Evolutionary conservation across 768 basidiomycete species (phyloP), one percentile per base, ranked within the genome.

Genomic region (Bullera alba): DNA sequence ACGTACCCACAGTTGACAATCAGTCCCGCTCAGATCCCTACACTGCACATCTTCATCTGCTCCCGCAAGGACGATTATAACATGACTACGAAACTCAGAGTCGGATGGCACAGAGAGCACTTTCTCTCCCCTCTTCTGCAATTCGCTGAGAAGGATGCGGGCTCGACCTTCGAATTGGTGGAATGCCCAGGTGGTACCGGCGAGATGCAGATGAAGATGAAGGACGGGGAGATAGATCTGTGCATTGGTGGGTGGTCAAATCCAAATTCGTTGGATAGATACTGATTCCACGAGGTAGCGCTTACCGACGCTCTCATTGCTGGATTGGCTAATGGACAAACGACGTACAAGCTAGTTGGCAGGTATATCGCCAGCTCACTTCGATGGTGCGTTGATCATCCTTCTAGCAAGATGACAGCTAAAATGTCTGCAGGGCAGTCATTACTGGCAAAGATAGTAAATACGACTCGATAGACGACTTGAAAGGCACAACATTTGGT

Each of bases 91-190:
- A 58, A 58, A 25, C 61, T 71, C 26, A 45, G 63, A 50, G 61
- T 72, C 12, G 70, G 66, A n/a, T 72, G 68, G 68, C 70, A 72
- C 49, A 51, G 70, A 3, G 70, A 72, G 39, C 91, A 95, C 71
- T 96, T 96, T 74, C 87, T 86, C 15, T 86, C 87, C 1, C 93
- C 93, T 0, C 77, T 99, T 15, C 80, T 97, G 2, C 91, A 93
- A 67, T 87, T 84, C 63, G 82, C 83, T 1, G 81, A 80, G 21
- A 87, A 93, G 61, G 75, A 78, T 19, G 48, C 48, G 14, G 81
- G 79, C 4, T 75, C 79, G 69, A 85, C 86, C 0, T 89, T 96
- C 69, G 81, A 79, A 4, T 78, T 96, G 5, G 81, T 92, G 15
- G 87, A 89, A 75, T 95, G 91, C 71, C 91, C 91, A 7, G 71